Conservation (phyloP, 345 rosid genomes). For the Litchi chinensis region DNA sequence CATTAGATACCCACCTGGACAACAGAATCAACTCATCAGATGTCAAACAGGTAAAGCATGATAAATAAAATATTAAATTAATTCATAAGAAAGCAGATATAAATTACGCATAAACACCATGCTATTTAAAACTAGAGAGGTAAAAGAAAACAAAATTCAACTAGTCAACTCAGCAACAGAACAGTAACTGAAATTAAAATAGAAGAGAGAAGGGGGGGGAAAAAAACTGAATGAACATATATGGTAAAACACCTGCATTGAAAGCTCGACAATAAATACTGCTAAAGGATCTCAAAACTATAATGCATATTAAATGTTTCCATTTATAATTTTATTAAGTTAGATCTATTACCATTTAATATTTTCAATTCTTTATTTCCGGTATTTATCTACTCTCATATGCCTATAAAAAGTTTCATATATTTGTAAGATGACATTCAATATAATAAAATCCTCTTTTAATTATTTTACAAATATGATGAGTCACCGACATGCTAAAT, state of each 20-base stretch:
- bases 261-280: neutral
- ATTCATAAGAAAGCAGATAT: neutral
- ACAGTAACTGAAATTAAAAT: neutral
- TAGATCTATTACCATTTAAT: neutral
- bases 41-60: neutral
- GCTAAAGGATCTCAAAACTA: neutral
- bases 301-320: neutral
- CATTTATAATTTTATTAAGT: neutral
- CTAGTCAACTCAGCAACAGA: neutral
- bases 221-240: too few relatives aligned
- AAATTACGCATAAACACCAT: neutral
- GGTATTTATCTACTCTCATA: neutral
- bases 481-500: neutral
- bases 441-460: neutral
- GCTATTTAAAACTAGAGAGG: neutral
- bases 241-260: neutral
- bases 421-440: neutral
- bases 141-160: neutral
- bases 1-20: constrained; percentile 93
- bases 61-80: neutral
- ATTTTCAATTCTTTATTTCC: too few relatives aligned
- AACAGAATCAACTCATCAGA: constrained; percentile 18
- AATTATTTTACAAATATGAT: neutral
- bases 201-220: neutral
- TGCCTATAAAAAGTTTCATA: neutral